Evolutionary conservation across 768 basidiomycete species (phyloP), one percentile per base, ranked within the genome.

Genomic region (Peribolospora kevripleyi): DNA sequence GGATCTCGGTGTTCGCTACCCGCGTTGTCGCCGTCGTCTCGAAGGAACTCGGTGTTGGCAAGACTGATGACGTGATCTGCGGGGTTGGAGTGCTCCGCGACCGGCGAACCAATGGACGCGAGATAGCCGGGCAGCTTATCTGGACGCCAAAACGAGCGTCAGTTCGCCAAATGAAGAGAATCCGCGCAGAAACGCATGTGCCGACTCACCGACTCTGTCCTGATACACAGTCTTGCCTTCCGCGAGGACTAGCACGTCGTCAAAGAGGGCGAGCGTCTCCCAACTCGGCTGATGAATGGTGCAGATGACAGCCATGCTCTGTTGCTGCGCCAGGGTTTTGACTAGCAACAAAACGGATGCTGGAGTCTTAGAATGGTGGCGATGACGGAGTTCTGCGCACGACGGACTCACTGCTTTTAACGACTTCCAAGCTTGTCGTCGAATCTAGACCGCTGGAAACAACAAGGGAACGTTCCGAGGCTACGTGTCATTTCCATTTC

Each of bases 251-350:
- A 78, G 65, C 9, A 81, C 67, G 41, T 74, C 69, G 50, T 76
- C 76, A 62, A 82, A 81, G 48, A 77, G 72, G 0, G 72, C 61
- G 51, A 79, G 73, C 0, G 77, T 77, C 55, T 76, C 76, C 36
- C 74, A 73, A 25, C 74, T 72, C 0, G 80, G 80, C 55, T 81
- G 79, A 59, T 82, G 80, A 53, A 82, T 78, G 4, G 77, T 77
- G 13, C 76, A 74, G 49, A 81, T 71, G 41, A 79, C 71, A 42
- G 78, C 73, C 52, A 77, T 75, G 36, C 70, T 70, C 57, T 74
- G 71, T 5, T 70, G 66, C 38, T 68, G 60, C 0, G 76, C 72
- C 7, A 78, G 64, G 11, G 66, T 65, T 13, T 69, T 68, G 40
- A 75, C 51, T 67, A 25, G 25, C 25, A 25, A 25, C 25, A 25